Base-by-base conservation (phyloP, 257 asterid genomes). In the Avicennia marina region DNA sequence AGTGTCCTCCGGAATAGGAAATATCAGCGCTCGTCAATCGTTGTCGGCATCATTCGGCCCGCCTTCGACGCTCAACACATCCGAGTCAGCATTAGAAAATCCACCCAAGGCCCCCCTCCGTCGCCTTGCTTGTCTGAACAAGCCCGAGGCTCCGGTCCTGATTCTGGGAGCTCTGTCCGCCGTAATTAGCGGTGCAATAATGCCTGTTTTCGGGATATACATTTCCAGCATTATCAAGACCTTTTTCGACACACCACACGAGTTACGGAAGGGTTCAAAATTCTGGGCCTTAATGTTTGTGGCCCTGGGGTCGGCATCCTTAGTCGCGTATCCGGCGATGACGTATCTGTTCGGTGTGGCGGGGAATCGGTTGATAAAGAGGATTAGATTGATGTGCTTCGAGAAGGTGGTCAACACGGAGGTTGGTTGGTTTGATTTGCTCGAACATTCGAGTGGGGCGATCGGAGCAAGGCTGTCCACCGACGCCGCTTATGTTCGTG, bases 1-100 rank as follows among this genome's bases (percentile, higher is more conserved):
- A 51, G 84, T 83, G 32, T 90, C 98, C 58, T 84, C 94, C 5
- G 81, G 81, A 13, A 36, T 38, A 2, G 90, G 96, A 65, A 75
- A 72, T 51, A 80, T 87, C 73, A 72, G 87, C 48, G 78, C 72
- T 53, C 76, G 80, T 10, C 86, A 24, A 12, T 80, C 88, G 7
- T 60, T 79, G 18, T 53, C 86, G 7, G 38, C 47, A 44, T 69
- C 81, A 12, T 70, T 76, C 64, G 90, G 86, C 66, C 62, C 74
- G 33, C 80, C 93, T 15, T 54, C 72, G 7, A 24, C 72, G 0
- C 59, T 67, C 13, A 32, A 46, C 49, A 69, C 53, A 36, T 8
- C 71, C 0, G 81, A 68, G 8, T 39, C 71, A 62, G 49, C 52
- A 15, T 18, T 39, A 42, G 53, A 68, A 24, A 33, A 24, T 56